These are phyloP conservation scores for Mortierella polycephala DNA, from an alignment of 371 early-diverging fungal genomes.

Conservation along the genomic window DNA sequence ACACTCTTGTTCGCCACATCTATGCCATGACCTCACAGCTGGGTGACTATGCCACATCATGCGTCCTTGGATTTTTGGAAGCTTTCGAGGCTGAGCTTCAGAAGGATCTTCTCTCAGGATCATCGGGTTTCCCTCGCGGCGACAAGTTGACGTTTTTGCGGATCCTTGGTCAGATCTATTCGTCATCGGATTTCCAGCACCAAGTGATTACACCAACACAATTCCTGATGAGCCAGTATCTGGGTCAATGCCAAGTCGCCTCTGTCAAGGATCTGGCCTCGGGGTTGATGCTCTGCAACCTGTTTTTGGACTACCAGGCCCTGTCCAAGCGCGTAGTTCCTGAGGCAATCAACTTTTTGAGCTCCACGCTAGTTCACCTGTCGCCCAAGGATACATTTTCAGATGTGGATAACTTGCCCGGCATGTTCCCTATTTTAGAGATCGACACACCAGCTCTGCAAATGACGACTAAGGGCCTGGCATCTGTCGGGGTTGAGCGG, in stretches of 20 bases:
- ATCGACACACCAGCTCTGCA: constrained; percentile 16
- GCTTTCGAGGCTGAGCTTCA: constrained; percentile 56
- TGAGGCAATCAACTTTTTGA: constrained; percentile 82
- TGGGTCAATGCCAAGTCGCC: constrained; percentile 71
- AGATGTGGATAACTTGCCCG: constrained; percentile 52
- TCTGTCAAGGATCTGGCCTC: constrained; percentile 72
- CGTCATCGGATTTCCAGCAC: constrained; percentile 91
- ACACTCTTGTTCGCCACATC: constrained; percentile 49
- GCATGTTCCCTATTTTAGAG: constrained; percentile 63
- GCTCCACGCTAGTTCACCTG: constrained; percentile 59
- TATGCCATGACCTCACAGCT: constrained; percentile 54
- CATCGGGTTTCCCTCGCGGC: constrained; percentile 60
- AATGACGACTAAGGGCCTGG: constrained; percentile 55
- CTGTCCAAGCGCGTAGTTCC: constrained; percentile 87
- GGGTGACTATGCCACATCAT: constrained; percentile 43
- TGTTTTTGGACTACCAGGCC: constrained; percentile 78
- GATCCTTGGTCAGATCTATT: constrained; percentile 77
- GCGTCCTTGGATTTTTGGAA: constrained; percentile 38
- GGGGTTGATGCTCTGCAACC: constrained; percentile 79
- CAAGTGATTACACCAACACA: constrained; percentile 87
- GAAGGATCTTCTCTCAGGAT: constrained; percentile 49
- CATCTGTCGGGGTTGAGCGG: constrained; percentile 33
- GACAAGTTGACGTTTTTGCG: constrained; percentile 71
- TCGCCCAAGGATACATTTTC: constrained; percentile 61
- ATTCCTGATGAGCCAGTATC: constrained; percentile 78